phyloP scores from a whole-genome alignment of 495 filamentous ascomycete genomes.

The Podospora australis region DNA sequence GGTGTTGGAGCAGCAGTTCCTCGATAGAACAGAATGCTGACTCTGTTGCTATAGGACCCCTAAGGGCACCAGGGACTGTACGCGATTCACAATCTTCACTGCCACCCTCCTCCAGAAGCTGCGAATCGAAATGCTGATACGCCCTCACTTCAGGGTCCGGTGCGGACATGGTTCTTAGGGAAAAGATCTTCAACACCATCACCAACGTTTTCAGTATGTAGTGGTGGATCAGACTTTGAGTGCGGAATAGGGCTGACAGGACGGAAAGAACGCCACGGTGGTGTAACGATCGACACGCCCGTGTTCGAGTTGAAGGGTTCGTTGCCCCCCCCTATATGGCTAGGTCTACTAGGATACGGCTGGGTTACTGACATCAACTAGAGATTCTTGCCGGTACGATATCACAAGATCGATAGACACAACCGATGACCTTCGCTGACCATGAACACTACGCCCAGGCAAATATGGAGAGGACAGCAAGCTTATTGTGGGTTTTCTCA shows the following conservation, averaged over 20 bases:
- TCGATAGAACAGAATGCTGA: too few species aligned
- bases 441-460: constrained; percentile 52
- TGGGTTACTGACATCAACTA: too few species aligned
- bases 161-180: constrained; percentile 68
- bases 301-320: constrained; percentile 44
- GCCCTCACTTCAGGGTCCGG: constrained; percentile 50
- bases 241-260: constrained; percentile 2
- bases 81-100: constrained; percentile 5
- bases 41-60: constrained; percentile 24
- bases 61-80: constrained; percentile 44
- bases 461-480: constrained; percentile 93
- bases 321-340: not conserved
- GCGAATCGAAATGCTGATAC: constrained; percentile 15
- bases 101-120: constrained; percentile 9
- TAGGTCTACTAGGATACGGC: too few species aligned
- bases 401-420: constrained; percentile 63
- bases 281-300: constrained; percentile 36
- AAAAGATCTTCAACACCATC: constrained; percentile 79
- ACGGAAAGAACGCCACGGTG: constrained; percentile 32
- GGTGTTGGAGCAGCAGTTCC: too few species aligned
- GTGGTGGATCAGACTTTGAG: not conserved
- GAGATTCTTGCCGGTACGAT: constrained; percentile 65
- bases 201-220: constrained; percentile 61
- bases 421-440: constrained; percentile 41
- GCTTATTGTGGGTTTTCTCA: constrained; percentile 61